Evolutionary conservation across 495 filamentous ascomycete genomes (phyloP).

Genomic region (Apodospora peruviana): DNA sequence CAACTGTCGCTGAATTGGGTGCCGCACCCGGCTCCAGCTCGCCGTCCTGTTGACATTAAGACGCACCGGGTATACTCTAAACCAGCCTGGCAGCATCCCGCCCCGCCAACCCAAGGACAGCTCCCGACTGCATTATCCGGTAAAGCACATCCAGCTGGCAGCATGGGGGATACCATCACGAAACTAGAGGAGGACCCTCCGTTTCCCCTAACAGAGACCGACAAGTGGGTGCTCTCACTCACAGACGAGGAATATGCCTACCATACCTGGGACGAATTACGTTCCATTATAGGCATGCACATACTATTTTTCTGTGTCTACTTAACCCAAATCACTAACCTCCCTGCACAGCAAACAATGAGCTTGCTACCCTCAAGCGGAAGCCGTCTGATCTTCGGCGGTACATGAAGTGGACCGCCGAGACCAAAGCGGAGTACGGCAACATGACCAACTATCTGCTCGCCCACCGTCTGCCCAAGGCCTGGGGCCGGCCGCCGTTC

Average conservation of each 20-base stretch:
- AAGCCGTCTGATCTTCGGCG: constrained; percentile 77
- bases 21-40: too few species aligned
- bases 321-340: too few species aligned
- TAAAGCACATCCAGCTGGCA: constrained; percentile 3
- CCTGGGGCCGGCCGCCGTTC: constrained; percentile 59
- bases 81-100: too few species aligned
- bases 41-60: too few species aligned
- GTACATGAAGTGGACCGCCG: constrained; percentile 73
- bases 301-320: constrained; percentile 6
- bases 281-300: constrained; percentile 56
- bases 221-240: constrained; percentile 59
- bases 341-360: constrained; percentile 55
- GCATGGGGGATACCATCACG: constrained; percentile 21
- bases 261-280: constrained; percentile 67
- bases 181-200: constrained; percentile 31
- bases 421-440: constrained; percentile 68
- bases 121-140: neutral
- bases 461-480: constrained; percentile 55
- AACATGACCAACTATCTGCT: constrained; percentile 72
- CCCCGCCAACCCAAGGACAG: too few species aligned
- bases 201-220: constrained; percentile 61
- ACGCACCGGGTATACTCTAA: too few species aligned
- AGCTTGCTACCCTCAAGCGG: constrained; percentile 70
- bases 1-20: too few species aligned
- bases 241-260: constrained; percentile 63